Base-by-base conservation (phyloP, 1,139 yeast species). In the Kluyveromyces sp. region DNA sequence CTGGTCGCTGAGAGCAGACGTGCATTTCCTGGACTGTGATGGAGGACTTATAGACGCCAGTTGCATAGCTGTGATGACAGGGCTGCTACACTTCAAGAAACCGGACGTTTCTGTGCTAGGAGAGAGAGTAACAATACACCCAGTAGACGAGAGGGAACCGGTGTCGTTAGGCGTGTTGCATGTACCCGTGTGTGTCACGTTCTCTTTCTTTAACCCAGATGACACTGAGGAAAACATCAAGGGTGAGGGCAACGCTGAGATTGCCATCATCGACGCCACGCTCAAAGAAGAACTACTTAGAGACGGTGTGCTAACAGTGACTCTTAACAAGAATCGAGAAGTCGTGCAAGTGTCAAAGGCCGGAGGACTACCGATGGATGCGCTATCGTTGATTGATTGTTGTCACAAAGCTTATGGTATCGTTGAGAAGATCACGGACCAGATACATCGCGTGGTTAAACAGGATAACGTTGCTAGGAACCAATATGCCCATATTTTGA, bases 1-100 rank as follows among this genome's bases (percentile, higher is more conserved):
- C 56, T 92, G 98, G 98, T 73, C 79, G 46, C 70, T 92, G 15
- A 73, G 94, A 45, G 96, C 94, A 0, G 97, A 89, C 59, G 78
- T 92, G 30, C 95, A 88, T 60, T 85, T 84, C 53, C 67, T 92
- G 49, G 83, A 88, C 58, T 86, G 78, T 57, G 98, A 92, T 64
- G 98, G 98, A 33, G 94, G 94, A 31, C 74, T 92, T 35, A 80
- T 89, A 36, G 98, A 92, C 63, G 84, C 88, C 16, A 83, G 94
- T 33, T 86, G 96, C 64, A 74, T 88, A 46, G 97, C 92, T 0
- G 96, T 88, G 16, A 83, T 88, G 74, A 77, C 92, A 11, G 95
- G 86, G 0, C 70, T 92, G 43, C 72, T 82, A 53, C 96, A 88
- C 63, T 92, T 80, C 65, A 76, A 76, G 45, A 80, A 85, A 54